Conservation (phyloP, 176 grass and related monocot genomes). For the Chloris gayana region DNA sequence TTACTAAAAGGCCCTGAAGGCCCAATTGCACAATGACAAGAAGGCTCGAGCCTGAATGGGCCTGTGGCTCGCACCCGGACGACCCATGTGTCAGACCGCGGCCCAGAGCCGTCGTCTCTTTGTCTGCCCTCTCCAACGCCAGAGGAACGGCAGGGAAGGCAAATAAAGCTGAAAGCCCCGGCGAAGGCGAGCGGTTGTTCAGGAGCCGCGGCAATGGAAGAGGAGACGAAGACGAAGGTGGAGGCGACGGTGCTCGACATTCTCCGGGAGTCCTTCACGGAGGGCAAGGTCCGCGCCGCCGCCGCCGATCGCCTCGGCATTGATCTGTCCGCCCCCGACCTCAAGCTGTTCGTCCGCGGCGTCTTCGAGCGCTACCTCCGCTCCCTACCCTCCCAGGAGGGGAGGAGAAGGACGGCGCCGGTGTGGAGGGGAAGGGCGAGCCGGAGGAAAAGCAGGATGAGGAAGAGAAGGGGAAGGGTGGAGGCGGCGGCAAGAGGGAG, state of each 20-base stretch:
- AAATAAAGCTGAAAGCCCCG: background rate
- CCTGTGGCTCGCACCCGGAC: background rate
- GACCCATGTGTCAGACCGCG: background rate
- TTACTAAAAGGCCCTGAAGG: background rate
- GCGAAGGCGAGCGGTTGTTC: background rate
- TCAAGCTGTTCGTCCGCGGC: constrained; percentile 66
- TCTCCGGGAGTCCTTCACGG: constrained; percentile 56
- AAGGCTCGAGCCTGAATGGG: background rate
- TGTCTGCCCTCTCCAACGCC: background rate
- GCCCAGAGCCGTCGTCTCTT: background rate
- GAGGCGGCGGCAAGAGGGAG: constrained; percentile 32
- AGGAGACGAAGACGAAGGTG: constrained; percentile 60
- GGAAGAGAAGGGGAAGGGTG: constrained; percentile 12
- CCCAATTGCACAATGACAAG: background rate
- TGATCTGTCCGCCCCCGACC: constrained; percentile 63
- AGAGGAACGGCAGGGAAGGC: background rate
- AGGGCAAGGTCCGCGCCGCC: constrained; percentile 58
- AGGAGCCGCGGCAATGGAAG: constrained; percentile 41
- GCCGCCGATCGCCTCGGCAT: constrained; percentile 69
- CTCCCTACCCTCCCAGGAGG: constrained; percentile 22
- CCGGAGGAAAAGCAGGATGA: constrained; percentile 7
- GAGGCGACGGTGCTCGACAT: constrained; percentile 78
- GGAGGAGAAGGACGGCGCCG: constrained; percentile 5
- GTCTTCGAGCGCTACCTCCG: constrained; percentile 71
- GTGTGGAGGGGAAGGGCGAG: constrained; percentile 27